Evolutionary conservation across 257 asterid genomes (phyloP).

Genomic region (Catharanthus roseus): DNA sequence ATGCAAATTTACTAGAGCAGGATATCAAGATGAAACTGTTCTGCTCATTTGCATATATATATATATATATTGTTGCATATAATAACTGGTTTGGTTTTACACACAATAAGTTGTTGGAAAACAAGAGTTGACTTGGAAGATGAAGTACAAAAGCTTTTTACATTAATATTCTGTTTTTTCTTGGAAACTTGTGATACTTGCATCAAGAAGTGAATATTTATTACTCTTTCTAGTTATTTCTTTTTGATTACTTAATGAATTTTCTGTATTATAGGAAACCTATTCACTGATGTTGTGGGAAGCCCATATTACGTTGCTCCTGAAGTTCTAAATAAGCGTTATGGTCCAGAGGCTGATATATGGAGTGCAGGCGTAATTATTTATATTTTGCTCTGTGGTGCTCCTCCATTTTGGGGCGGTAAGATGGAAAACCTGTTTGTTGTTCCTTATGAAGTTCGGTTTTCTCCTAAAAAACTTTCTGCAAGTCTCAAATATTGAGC

Average conservation of each 20-base stretch:
- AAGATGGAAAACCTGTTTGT: conserved; percentile 8
- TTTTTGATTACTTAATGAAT: not conserved
- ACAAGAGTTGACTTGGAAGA: not conserved
- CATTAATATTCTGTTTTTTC: too few relatives aligned
- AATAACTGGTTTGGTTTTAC: not conserved
- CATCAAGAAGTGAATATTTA: not conserved
- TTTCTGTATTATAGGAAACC: conserved; percentile 38
- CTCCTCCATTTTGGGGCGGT: conserved; percentile 30
- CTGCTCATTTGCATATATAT: too few relatives aligned
- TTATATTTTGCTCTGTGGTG: conserved; percentile 26
- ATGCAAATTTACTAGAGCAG: not conserved
- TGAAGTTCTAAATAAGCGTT: conserved; percentile 23
- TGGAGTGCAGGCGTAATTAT: conserved; percentile 36
- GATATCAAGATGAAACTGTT: too few relatives aligned
- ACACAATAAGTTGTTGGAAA: not conserved
- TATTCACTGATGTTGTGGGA: conserved; percentile 38
- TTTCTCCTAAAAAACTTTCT: not conserved
- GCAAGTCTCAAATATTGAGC: not conserved
- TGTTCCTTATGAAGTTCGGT: not conserved
- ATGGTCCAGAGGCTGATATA: conserved; percentile 27
- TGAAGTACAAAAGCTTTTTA: not conserved
- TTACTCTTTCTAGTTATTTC: not conserved
- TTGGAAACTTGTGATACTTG: not conserved
- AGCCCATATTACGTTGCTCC: conserved; percentile 34
- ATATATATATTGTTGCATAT: too few relatives aligned